These are phyloP conservation scores for Candida argentea DNA, from an alignment of 805 yeast genomes.

Conservation along the genomic window DNA sequence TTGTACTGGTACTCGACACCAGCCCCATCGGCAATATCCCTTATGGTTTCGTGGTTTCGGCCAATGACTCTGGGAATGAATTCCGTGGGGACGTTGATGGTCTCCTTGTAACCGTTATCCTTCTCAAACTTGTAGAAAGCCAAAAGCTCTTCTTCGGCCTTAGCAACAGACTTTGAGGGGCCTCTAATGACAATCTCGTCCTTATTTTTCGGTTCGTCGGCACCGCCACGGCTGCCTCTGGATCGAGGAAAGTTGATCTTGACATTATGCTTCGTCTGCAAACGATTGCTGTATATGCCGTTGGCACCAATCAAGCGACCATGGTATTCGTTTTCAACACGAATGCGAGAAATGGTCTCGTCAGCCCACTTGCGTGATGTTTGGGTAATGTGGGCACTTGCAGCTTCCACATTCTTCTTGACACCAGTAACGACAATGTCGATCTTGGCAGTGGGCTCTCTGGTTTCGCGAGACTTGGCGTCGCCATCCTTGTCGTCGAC, in stretches of 20 bases:
- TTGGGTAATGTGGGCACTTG: slow-evolving; percentile 46
- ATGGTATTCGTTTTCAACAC: slow-evolving; percentile 71
- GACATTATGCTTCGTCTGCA: slow-evolving; percentile 83
- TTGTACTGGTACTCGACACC: slow-evolving; percentile 47
- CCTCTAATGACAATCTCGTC: slow-evolving; percentile 71
- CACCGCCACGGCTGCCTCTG: slow-evolving; percentile 14
- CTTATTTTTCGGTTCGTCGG: slow-evolving; percentile 35
- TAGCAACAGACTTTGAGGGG: slow-evolving; percentile 80
- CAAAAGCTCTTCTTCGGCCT: slow-evolving; percentile 73
- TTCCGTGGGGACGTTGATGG: slow-evolving; percentile 56
- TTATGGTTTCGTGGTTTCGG: slow-evolving; percentile 74
- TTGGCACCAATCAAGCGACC: slow-evolving; percentile 74
- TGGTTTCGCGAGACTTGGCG: slow-evolving; percentile 13
- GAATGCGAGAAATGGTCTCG: slow-evolving; percentile 53
- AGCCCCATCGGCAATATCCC: slow-evolving; percentile 62
- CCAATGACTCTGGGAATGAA: slow-evolving; percentile 87
- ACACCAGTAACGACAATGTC: slow-evolving; percentile 52
- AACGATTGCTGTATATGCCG: slow-evolving; percentile 72
- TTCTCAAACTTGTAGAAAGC: slow-evolving; percentile 80
- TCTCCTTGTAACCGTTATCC: slow-evolving; percentile 66
- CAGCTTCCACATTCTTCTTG: slow-evolving; percentile 67
- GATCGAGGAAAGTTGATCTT: slow-evolving; percentile 60
- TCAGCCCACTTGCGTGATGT: slow-evolving; percentile 75
- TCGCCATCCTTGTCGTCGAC: slow-evolving; percentile 29
- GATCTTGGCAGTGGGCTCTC: slow-evolving; percentile 34